Base-by-base conservation (phyloP, 352 stramenopile species). In the Pythium chondricola region DNA sequence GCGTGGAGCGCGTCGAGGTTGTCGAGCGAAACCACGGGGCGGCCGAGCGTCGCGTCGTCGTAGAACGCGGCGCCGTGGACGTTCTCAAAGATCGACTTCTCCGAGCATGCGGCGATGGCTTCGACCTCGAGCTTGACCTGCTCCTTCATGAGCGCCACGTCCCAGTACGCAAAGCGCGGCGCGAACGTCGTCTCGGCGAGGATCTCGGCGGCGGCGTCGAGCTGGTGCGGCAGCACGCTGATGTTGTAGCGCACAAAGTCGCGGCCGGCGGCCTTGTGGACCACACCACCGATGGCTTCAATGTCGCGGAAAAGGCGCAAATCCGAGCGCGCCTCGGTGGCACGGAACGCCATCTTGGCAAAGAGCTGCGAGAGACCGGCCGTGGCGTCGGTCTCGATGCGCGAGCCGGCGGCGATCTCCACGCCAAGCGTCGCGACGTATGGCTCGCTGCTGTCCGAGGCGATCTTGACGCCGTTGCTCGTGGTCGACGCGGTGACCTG, bases 201-300 rank as follows among this genome's bases (percentile, higher is more conserved):
- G 58, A 93, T 89, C 50, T 74, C 59, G 8, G 80, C 77, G 5
- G 82, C 82, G 2, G 63, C 69, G 22, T 83, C 72, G 20, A 85
- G 38, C 52, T 87, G 61, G 48, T 91, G 61, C 9, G 82, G 74
- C 43, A 89, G 56, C 43, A 93, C 82, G 42, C 65, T 83, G 45
- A 93, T 74, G 48, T 69, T 80, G 66, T 87, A 89, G 48, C 72
- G 73, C 61, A 93, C 72, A 56, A 80, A 88, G 54, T 90, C 78
- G 17, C 79, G 78, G 27, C 74, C 74, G 18, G 70, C 79, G 22
- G 60, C 48, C 47, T 80, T 79, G 56, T 65, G 51, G 38, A 90
- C 63, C 18, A 77, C 66, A 27, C 82, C 82, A 42, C 82, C 82
- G 35, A 93, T 79, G 29, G 79, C 65, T 58, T 93, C 82, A 57